Evolutionary conservation across 768 basidiomycete species (phyloP).

Genomic region (Crassisporium funariophilum): DNA sequence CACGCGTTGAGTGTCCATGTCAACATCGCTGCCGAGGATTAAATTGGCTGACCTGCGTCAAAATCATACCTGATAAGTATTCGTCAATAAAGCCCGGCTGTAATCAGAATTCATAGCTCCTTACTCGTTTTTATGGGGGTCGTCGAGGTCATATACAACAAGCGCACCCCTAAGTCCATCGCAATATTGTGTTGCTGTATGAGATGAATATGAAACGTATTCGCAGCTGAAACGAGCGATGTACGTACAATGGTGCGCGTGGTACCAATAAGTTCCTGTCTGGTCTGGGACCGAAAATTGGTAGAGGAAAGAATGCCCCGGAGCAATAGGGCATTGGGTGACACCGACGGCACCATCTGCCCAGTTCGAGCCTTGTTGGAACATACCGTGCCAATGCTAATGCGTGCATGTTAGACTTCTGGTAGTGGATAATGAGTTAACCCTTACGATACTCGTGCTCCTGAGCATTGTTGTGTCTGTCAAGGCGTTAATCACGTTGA

Average conservation of each 20-base stretch:
- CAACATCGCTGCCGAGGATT: conserved; percentile 20
- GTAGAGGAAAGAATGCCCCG: conserved; percentile 35
- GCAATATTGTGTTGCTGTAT: conserved; percentile 50
- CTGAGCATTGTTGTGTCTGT: conserved; percentile 48
- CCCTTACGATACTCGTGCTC: conserved; percentile 50
- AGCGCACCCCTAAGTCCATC: conserved; percentile 50
- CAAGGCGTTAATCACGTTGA: conserved; percentile 50
- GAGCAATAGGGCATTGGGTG: conserved; percentile 43
- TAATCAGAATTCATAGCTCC: not conserved
- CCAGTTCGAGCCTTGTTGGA: conserved; percentile 35
- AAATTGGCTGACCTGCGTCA: conserved; percentile 46
- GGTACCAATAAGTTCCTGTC: conserved; percentile 49
- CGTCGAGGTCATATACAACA: conserved; percentile 25
- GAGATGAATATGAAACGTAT: too few relatives aligned
- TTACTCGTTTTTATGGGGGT: conserved; percentile 22
- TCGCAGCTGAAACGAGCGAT: conserved; percentile 24
- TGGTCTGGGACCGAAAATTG: conserved; percentile 27
- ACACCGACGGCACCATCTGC: conserved; percentile 43
- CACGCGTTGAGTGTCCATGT: not conserved
- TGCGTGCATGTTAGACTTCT: not conserved
- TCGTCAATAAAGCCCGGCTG: not conserved
- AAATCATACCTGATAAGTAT: conserved; percentile 26
- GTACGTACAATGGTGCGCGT: conserved; percentile 34
- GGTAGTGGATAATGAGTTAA: not conserved
- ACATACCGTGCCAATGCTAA: conserved; percentile 49